A percentile compares a stretch with the other conserved stretches of the same genome.
Evolutionary conservation across 345 rosid species (phyloP).

Genomic region (Eucalyptus coolabah): DNA sequence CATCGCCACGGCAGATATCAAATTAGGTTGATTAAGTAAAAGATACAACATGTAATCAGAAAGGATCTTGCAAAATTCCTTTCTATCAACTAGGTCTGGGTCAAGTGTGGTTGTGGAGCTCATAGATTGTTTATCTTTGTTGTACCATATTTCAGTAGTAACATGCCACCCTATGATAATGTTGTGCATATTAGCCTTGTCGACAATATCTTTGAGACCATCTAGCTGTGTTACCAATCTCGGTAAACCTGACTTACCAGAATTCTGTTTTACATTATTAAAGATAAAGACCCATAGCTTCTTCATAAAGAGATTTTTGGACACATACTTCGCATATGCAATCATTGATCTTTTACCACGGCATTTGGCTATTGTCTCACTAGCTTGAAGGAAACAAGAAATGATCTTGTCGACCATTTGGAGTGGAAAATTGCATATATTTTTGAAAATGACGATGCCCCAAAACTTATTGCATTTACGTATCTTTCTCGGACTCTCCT

Average conservation of each 20-base stretch:
- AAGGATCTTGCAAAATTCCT: fast-evolving
- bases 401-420: background rate
- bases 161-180: fast-evolving
- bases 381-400: background rate
- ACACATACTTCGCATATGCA: background rate
- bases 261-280: background rate
- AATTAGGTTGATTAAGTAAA: too few relatives aligned
- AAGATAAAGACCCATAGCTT: background rate
- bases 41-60: too few relatives aligned
- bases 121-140: too few relatives aligned
- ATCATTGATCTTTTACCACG: background rate
- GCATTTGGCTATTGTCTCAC: background rate
- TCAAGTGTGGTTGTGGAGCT: too few relatives aligned
- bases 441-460: fast-evolving
- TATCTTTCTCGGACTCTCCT: too few relatives aligned
- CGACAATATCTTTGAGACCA: fast-evolving
- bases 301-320: background rate
- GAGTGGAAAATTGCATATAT: fast-evolving
- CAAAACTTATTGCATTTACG: fast-evolving
- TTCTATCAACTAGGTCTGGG: fast-evolving
- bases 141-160: background rate
- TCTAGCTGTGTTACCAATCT: fast-evolving
- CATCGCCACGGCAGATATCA: fast-evolving
- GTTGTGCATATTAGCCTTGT: background rate
- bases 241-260: too few relatives aligned